phyloP scores from a whole-genome alignment of 371 early-diverging fungal genomes.

The Zopfochytrium polystomum region DNA sequence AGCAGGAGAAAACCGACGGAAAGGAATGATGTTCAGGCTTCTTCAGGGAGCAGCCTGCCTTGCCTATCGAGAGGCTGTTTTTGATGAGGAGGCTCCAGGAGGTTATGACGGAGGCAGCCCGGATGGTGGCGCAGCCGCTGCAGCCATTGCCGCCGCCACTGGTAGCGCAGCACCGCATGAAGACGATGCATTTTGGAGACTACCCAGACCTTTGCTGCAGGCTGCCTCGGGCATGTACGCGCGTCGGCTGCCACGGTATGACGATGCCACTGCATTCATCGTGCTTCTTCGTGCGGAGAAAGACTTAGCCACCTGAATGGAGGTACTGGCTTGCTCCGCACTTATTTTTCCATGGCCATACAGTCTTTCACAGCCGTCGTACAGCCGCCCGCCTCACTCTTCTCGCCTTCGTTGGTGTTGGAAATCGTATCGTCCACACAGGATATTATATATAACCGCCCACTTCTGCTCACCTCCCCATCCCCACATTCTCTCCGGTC shows the following conservation, averaged over 20 bases:
- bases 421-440: too few species aligned
- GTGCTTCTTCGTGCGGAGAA: too few species aligned
- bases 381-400: too few species aligned
- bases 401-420: too few species aligned
- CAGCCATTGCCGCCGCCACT: not conserved
- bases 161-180: not conserved
- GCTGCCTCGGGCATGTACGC: slow-evolving; percentile 22
- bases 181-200: not conserved
- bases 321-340: too few species aligned
- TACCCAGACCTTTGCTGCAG: not conserved
- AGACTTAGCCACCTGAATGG: too few species aligned
- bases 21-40: slow-evolving; percentile 1
- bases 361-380: too few species aligned
- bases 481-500: too few species aligned
- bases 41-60: not conserved
- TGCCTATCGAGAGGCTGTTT: not conserved
- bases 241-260: slow-evolving; percentile 33
- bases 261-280: slow-evolving; percentile 41
- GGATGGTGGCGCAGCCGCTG: not conserved
- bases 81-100: not conserved
- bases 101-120: not conserved
- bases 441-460: too few species aligned
- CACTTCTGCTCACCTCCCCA: too few species aligned
- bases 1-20: not conserved
- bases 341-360: too few species aligned